phyloP scores from a whole-genome alignment of 371 early-diverging fungal genomes.

The Circinella minor region DNA sequence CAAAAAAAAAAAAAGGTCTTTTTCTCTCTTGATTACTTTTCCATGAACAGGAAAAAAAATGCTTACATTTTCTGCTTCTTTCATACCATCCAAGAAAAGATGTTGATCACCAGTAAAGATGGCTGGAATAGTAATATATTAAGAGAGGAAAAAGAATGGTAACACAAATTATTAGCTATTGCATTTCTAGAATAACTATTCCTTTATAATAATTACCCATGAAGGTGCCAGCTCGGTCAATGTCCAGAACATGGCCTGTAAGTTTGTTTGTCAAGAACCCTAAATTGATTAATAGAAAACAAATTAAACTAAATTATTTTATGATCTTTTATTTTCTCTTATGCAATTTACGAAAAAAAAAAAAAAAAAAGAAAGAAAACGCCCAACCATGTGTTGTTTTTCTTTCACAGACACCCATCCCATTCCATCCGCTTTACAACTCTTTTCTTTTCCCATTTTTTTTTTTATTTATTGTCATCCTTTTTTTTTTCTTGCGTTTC shows the following conservation, averaged over 20 bases:
- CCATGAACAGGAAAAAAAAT: neutral
- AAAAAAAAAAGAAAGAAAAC: neutral
- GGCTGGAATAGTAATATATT: conserved; percentile 18
- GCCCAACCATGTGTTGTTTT: too few species aligned
- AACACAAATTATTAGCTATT: conserved; percentile 1
- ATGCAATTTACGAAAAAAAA: neutral
- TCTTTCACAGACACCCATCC: too few species aligned
- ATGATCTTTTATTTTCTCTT: too few species aligned
- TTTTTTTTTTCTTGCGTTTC: too few species aligned
- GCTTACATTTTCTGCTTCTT: conserved; percentile 34
- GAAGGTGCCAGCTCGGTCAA: conserved; percentile 38
- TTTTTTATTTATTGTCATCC: too few species aligned
- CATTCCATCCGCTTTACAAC: too few species aligned
- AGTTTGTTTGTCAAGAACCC: conserved; percentile 46
- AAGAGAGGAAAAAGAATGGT: neutral
- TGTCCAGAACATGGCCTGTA: conserved; percentile 40
- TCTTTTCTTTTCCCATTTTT: neutral
- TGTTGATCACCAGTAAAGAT: conserved; percentile 40
- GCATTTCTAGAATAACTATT: conserved; percentile 10
- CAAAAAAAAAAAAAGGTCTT: neutral
- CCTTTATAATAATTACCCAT: conserved; percentile 24
- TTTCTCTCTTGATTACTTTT: neutral
- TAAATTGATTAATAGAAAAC: conserved; percentile 6
- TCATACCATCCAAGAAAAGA: conserved; percentile 42
- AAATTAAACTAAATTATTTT: neutral